A percentile compares a stretch with the other conserved stretches of the same genome.
phyloP scores from a whole-genome alignment of 176 grass and related monocot species.

The Avena eriantha region DNA sequence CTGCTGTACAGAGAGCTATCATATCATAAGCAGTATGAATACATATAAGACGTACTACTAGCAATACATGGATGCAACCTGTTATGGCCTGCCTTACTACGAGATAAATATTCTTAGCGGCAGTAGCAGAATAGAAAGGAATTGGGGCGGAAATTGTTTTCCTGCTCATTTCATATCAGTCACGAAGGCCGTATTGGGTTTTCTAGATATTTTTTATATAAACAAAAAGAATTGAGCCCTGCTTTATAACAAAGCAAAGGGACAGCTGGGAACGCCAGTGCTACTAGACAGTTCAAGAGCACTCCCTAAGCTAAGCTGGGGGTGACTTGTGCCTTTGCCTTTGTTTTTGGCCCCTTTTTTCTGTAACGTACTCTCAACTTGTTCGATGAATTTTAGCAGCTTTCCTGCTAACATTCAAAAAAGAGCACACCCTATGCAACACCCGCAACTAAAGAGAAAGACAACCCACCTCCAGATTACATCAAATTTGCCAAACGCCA shows the following conservation, averaged over 20 bases:
- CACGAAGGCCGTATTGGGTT: neutral
- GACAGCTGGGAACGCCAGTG: neutral
- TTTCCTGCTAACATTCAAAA: too few species aligned
- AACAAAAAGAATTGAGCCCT: neutral
- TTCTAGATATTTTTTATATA: neutral
- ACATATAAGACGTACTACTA: conserved; percentile 27
- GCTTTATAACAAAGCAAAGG: neutral
- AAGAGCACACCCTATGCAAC: neutral
- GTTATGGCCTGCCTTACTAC: neutral
- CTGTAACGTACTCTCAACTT: too few species aligned
- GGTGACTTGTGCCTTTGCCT: too few species aligned
- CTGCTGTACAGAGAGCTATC: conserved; percentile 52
- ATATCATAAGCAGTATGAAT: conserved; percentile 40
- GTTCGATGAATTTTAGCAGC: too few species aligned
- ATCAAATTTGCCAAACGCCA: neutral
- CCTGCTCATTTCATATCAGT: neutral
- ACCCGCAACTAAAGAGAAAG: neutral
- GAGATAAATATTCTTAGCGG: neutral
- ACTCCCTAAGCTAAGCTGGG: neutral
- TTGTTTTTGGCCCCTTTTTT: too few species aligned
- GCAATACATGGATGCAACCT: conserved; percentile 22
- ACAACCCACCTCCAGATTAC: neutral
- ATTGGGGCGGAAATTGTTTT: neutral
- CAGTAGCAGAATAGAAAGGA: neutral
- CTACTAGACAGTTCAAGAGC: neutral